phyloP scores from a whole-genome alignment of 2,329 filamentous ascomycete genomes.

The Elsinoe ampelina region DNA sequence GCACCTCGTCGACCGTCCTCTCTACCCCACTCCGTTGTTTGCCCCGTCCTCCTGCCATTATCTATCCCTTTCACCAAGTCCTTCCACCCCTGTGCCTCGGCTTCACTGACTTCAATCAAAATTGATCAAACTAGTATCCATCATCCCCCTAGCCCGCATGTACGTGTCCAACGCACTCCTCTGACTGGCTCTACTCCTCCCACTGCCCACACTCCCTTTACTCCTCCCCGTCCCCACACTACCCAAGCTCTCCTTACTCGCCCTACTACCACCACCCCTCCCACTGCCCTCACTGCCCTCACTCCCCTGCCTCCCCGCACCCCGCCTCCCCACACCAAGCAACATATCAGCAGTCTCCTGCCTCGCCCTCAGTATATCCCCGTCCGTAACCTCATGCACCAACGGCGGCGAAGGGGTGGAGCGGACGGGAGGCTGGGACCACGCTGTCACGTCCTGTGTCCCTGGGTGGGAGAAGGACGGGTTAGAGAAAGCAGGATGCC shows the following conservation, averaged over 20 bases:
- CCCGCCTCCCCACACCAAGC: not conserved
- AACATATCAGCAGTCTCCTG: not conserved
- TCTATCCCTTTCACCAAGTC: too few species aligned
- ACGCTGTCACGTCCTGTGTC: not conserved
- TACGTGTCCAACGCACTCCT: slow-evolving; percentile 31
- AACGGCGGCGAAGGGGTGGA: not conserved
- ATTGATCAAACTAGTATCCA: slow-evolving; percentile 5
- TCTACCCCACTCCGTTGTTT: too few species aligned
- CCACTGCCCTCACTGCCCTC: not conserved
- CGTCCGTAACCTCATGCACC: not conserved
- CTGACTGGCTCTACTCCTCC: slow-evolving; percentile 19
- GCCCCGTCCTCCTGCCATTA: too few species aligned
- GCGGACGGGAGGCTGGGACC: not conserved
- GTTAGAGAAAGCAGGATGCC: not conserved
- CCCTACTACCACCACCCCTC: too few species aligned
- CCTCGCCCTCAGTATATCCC: not conserved
- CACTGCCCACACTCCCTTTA: slow-evolving; percentile 18
- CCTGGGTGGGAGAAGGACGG: not conserved
- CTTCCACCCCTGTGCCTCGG: not conserved
- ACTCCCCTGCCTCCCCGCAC: not conserved
- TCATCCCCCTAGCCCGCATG: slow-evolving; percentile 22
- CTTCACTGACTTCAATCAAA: slow-evolving; percentile 4
- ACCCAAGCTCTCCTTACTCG: slow-evolving; percentile 9
- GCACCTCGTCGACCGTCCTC: too few species aligned
- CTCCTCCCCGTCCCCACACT: slow-evolving; percentile 19